Evolutionary conservation across 495 filamentous ascomycete species (phyloP).

Genomic region (Aspergillus sparsus): DNA sequence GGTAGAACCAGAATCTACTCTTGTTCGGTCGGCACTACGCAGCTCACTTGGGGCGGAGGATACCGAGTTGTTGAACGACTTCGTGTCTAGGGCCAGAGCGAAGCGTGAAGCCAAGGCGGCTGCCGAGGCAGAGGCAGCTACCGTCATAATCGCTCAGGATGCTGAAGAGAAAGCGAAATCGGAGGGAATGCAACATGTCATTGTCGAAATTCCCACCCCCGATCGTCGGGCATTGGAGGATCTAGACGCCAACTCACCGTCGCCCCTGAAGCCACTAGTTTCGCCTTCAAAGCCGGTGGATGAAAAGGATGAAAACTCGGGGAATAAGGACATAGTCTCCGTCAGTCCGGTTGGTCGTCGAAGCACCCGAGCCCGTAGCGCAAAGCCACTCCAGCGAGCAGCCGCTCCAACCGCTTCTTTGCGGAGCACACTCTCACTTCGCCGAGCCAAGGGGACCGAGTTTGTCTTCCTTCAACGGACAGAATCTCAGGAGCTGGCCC

Average conservation of each 20-base stretch:
- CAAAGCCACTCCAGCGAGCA: conserved; percentile 29
- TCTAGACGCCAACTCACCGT: conserved; percentile 57
- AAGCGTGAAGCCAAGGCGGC: conserved; percentile 56
- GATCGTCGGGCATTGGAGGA: conserved; percentile 53
- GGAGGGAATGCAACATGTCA: conserved; percentile 20
- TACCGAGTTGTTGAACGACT: conserved; percentile 60
- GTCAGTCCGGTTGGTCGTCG: conserved; percentile 39
- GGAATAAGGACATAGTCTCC: conserved; percentile 24
- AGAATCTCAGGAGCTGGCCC: conserved; percentile 58
- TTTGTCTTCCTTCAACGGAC: conserved; percentile 57
- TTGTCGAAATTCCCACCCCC: conserved; percentile 38
- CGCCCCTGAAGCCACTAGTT: conserved; percentile 42
- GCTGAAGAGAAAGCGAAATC: conserved; percentile 26
- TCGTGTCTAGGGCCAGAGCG: conserved; percentile 60
- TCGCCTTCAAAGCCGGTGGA: conserved; percentile 34
- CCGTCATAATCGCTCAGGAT: conserved; percentile 30
- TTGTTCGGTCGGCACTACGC: conserved; percentile 45
- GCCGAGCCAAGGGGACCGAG: conserved; percentile 56
- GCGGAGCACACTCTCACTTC: conserved; percentile 56
- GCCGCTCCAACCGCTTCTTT: conserved; percentile 24
- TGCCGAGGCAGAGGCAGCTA: conserved; percentile 18
- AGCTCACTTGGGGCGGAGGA: conserved; percentile 56
- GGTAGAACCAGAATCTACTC: conserved; percentile 37
- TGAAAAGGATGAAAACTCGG: conserved; percentile 21
- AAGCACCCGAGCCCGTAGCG: conserved; percentile 42